phyloP scores from a whole-genome alignment of 441 rosid species.

The Bocquillonia castaneifolia region DNA sequence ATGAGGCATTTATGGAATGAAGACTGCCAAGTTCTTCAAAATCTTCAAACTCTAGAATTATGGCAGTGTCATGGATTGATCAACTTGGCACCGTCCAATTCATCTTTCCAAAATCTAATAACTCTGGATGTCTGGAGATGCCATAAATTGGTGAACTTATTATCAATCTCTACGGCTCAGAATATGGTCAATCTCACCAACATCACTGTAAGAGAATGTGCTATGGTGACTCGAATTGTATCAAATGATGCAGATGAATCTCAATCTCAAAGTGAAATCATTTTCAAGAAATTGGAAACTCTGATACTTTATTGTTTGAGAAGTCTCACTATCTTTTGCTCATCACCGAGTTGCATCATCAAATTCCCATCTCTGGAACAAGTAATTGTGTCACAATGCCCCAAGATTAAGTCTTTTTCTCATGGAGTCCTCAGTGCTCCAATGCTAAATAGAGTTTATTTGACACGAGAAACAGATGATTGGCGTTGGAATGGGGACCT shows the following conservation, averaged over 20 bases:
- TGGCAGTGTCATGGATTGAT: not conserved
- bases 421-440: not conserved
- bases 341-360: not conserved
- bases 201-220: not conserved
- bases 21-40: not conserved
- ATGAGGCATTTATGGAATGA: no score
- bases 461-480: not conserved
- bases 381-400: not conserved
- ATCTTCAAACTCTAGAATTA: not conserved
- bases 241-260: not conserved
- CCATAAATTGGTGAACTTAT: not conserved
- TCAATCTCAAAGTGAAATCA: not conserved
- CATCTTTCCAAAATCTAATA: not conserved
- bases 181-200: not conserved
- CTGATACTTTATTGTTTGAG: not conserved
- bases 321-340: not conserved
- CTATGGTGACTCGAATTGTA: no score
- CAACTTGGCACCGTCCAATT: not conserved
- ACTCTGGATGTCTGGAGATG: not conserved
- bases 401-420: not conserved
- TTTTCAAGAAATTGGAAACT: not conserved
- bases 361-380: not conserved
- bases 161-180: not conserved
- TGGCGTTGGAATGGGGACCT: constrained; percentile 10
- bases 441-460: not conserved